Base-by-base conservation (phyloP, 441 rosid genomes). In the Lepidium campestre region DNA sequence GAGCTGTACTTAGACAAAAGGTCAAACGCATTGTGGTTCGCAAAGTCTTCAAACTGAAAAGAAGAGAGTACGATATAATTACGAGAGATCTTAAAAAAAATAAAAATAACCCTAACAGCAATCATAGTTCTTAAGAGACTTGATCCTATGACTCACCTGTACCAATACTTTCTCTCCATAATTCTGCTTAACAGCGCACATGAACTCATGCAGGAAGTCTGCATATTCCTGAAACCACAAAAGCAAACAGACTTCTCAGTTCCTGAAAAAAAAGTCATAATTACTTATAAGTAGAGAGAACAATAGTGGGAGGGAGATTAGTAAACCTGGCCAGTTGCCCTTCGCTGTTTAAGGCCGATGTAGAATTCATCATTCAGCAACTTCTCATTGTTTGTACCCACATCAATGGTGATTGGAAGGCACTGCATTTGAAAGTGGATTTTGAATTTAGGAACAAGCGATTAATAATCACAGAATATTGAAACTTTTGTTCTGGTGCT, bases 11-110 rank as follows among this genome's bases (percentile, higher is more conserved):
- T 91, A 27, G 81, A 62, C 70, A 91, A 74, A 14, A 91, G 88
- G 57, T 86, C 85, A 68, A 88, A 88, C 1, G 96, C 96, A 58
- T 88, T 89, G 90, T 89, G 94, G 77, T 89, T 91, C 75, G 97
- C 97, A 77, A 91, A 91, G 80, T 91, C 97, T 81, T 91, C 97
- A 75, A 89, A 91, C 96, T 89, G 83, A 32, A 78, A 80, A 73
- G 52, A 75, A 20, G 32, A 23, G 57, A 6, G 31, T 53, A 53
- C 53, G 13, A 14, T 19, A 12, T 64, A 32, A 60, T 37, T 31
- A 8, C 27, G 0, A 7, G 13, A 60, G 40, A 67, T 53, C 37
- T 61, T 27, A 25, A 19, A 22, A 42, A 42, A 47, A n/a, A 22
- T 25, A 29, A 45, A 37, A 29, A 41, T 47, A 36, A 44, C 11